Percentiles rank a stretch among this genome's conserved stretches.
Evolutionary conservation across 768 basidiomycete species (phyloP).

Genomic region (Heimioporus sp.): DNA sequence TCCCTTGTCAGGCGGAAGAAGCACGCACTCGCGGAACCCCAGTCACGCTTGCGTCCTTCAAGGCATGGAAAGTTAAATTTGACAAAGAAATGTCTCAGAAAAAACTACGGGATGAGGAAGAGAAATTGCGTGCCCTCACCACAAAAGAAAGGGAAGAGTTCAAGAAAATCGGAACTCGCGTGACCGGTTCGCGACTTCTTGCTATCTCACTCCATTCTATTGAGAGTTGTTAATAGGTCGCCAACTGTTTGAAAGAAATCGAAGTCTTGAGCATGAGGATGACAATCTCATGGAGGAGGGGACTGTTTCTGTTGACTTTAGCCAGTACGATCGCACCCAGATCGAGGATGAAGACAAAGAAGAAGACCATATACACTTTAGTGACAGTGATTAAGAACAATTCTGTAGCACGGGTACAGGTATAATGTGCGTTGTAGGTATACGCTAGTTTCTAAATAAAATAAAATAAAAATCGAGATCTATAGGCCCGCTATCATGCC

Average conservation of each 20-base stretch:
- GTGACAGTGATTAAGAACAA: conserved; percentile 76
- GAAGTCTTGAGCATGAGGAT: conserved; percentile 67
- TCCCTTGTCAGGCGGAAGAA: conserved; percentile 68
- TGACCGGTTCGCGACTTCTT: conserved; percentile 54
- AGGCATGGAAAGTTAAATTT: conserved; percentile 76
- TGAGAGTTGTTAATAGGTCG: conserved; percentile 55
- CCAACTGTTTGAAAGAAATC: conserved; percentile 87
- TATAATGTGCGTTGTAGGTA: background rate
- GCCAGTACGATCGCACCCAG: conserved; percentile 77
- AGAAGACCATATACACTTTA: conserved; percentile 67
- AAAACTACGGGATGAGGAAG: conserved; percentile 75
- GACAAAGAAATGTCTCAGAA: conserved; percentile 61
- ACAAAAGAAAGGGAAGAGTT: conserved; percentile 86
- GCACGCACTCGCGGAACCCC: conserved; percentile 88
- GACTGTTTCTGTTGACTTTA: conserved; percentile 82
- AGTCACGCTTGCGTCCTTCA: conserved; percentile 81
- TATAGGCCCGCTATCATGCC: conserved; percentile 65
- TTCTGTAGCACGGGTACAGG: background rate
- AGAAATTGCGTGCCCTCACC: conserved; percentile 63
- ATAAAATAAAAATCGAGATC: too few species aligned
- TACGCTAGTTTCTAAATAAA: conserved; percentile 6
- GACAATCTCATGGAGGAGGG: conserved; percentile 83
- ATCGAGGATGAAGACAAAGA: conserved; percentile 50
- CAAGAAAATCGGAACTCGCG: conserved; percentile 58
- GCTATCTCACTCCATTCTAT: background rate